phyloP scores from a whole-genome alignment of 176 grass and related monocot genomes.

The Tuctoria greenei region DNA sequence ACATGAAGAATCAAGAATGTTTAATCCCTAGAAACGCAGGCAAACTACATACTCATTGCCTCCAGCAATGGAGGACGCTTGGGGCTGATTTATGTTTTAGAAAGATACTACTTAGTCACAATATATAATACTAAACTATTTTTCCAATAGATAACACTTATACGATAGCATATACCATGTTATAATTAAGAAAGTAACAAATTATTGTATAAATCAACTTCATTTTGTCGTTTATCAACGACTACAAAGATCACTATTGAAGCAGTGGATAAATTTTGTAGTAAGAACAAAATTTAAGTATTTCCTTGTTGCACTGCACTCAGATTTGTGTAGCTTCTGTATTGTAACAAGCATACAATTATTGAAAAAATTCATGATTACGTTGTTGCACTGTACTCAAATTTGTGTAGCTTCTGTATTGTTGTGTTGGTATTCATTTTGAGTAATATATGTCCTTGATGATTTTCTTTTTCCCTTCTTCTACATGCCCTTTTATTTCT shows the following conservation, averaged over 20 bases:
- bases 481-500: not conserved
- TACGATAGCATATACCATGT: not conserved
- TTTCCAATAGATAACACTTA: not conserved
- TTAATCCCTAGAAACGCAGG: not conserved
- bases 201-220: not conserved
- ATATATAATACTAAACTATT: not conserved
- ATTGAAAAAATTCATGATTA: not conserved
- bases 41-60: not conserved
- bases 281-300: not conserved
- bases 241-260: not conserved
- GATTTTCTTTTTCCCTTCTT: not conserved
- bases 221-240: not conserved
- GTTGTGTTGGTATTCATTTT: slow-evolving; percentile 17
- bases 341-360: not conserved
- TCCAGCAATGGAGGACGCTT: not conserved
- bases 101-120: not conserved
- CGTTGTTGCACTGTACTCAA: slow-evolving; percentile 4
- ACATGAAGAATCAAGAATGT: not conserved
- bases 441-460: not conserved
- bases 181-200: not conserved
- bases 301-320: slow-evolving; percentile 7
- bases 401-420: slow-evolving; percentile 4
- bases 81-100: not conserved
- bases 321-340: not conserved
- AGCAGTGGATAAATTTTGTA: not conserved